phyloP scores from a whole-genome alignment of 2,329 filamentous ascomycete species.

The Sporothrix dimorphospora region DNA sequence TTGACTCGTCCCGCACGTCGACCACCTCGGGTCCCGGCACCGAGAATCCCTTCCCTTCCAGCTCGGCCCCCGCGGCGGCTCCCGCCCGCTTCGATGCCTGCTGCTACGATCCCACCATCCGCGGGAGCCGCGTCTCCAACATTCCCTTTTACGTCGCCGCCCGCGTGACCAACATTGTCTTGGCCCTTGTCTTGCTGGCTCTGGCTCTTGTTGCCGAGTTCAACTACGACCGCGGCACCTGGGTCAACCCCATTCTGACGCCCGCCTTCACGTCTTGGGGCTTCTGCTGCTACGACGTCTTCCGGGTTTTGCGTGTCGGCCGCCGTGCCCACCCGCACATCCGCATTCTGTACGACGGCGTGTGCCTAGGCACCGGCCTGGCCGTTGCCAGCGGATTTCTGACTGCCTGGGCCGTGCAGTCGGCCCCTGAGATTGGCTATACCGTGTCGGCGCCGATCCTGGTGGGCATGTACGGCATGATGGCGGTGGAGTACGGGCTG shows the following conservation, averaged over 20 bases:
- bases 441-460: constrained; percentile 5
- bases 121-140: not conserved
- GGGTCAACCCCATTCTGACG: constrained; percentile 21
- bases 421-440: not conserved
- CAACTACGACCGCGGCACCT: not conserved
- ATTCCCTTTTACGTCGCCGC: constrained; percentile 3
- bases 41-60: not conserved
- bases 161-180: not conserved
- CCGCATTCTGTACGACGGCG: constrained; percentile 25
- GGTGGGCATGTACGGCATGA: constrained; percentile 18
- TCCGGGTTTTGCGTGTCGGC: not conserved
- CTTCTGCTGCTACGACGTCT: not conserved
- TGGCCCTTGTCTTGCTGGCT: constrained; percentile 9
- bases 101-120: not conserved
- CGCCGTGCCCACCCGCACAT: constrained; percentile 1
- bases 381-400: constrained; percentile 25
- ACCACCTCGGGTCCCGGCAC: not conserved
- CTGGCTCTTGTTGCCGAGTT: constrained; percentile 5
- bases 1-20: not conserved
- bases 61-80: not conserved
- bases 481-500: constrained; percentile 5
- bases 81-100: not conserved
- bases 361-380: not conserved
- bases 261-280: not conserved
- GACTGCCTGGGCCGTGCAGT: not conserved